phyloP scores from a whole-genome alignment of 139 green algal species.

The Volvox africanus region DNA sequence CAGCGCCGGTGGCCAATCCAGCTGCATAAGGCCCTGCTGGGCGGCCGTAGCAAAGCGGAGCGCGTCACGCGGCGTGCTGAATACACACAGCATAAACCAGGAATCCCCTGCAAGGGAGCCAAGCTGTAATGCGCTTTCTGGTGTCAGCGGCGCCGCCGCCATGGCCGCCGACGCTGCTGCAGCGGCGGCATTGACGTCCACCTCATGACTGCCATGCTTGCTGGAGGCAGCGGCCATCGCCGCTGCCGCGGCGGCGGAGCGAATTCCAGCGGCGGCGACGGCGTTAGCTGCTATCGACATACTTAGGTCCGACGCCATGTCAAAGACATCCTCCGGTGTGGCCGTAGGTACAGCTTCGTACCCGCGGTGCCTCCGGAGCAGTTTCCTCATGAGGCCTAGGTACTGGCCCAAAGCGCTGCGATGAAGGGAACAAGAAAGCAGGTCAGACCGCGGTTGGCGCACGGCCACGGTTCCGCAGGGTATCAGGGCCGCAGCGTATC shows the following conservation, averaged over 20 bases:
- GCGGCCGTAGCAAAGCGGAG: constrained; percentile 13
- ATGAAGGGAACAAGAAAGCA: no score
- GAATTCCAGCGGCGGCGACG: not conserved
- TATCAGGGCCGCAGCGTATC: no score
- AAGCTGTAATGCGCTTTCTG: not conserved
- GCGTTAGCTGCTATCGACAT: not conserved
- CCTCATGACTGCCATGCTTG: not conserved
- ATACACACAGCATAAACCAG: constrained; percentile 30
- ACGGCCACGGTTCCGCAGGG: no score
- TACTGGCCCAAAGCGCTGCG: constrained; percentile 23
- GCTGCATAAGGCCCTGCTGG: constrained; percentile 10
- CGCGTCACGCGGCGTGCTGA: constrained; percentile 16
- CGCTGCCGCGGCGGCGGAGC: not conserved
- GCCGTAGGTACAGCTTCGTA: constrained; percentile 20
- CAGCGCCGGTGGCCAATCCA: constrained; percentile 33
- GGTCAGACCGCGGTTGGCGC: no score
- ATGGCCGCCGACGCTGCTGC: not conserved
- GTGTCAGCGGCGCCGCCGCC: not conserved
- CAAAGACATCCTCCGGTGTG: constrained; percentile 1
- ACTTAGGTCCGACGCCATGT: not conserved
- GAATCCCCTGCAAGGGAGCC: not conserved
- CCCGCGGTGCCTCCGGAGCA: constrained; percentile 18
- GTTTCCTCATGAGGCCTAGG: not conserved
- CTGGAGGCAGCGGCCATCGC: not conserved
- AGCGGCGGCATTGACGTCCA: not conserved